Evolutionary conservation across 2,329 filamentous ascomycete species (phyloP), one percentile per base, ranked within the genome.

Genomic region (Aspergillus ibericus): DNA sequence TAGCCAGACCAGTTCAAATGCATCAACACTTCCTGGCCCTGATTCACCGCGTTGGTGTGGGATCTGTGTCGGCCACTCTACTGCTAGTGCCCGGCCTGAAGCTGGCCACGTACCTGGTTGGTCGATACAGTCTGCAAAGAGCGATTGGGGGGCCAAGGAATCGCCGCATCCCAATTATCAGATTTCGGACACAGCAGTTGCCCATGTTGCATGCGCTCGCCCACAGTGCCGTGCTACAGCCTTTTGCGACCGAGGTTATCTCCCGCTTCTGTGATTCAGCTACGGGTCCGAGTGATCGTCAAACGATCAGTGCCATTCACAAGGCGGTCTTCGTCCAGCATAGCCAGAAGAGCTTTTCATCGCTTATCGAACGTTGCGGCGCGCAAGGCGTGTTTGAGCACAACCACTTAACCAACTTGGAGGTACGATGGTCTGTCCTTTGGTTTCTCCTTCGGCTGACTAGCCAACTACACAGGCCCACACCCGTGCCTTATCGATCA

Each of bases 221-320:
- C 0, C 62, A 63, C 18, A 52, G 55, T 12, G 40, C 40, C 29
- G 56, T 62, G 5, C 51, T 64, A 1, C 32, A 62, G 20, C 35
- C 58, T 0, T 60, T 60, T 40, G 5, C 56, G 1, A 20, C 58
- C 12, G 27, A 51, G 6, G 32, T 59, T 8, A 69, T 72, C 0
- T 76, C 77, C 0, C 75, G 77, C 1, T 72, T 55, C n/a, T 81
- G 61, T 13, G 20, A 25, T 10, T 54, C 22, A 1, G 15, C 55
- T 2, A 53, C 64, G 38, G 9, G 20, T 18, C 54, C 62, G 2
- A 48, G 63, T 3, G 50, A 62, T 5, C 58, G 62, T 1, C 63
- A 66, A 53, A 54, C 56, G 2, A 40, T 62, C 1, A 61, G 58
- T 1, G 60, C 52, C 3, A 42, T 40, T 3, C 61, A 59, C 46